Evolutionary conservation across 345 rosid genomes (phyloP).

Genomic region (Linum usitatissimum): DNA sequence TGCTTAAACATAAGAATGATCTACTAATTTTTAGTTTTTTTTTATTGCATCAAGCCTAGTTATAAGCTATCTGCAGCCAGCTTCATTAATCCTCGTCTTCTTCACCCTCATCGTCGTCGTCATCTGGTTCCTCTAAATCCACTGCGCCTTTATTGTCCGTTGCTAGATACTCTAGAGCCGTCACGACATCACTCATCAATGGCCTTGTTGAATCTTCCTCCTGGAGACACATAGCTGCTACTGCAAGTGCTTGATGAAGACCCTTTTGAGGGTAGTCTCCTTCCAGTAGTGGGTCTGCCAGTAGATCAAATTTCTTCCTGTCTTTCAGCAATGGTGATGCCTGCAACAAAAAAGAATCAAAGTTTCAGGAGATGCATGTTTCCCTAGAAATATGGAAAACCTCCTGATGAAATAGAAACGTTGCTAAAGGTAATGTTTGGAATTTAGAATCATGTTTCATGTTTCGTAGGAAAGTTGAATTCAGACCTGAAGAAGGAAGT

Average conservation of each 20-base stretch:
- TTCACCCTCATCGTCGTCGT: conserved; percentile 6
- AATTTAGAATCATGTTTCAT: too few species aligned
- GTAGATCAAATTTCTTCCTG: conserved; percentile 43
- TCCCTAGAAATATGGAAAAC: too few species aligned
- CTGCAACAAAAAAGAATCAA: conserved; percentile 25
- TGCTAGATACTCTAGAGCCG: conserved; percentile 57
- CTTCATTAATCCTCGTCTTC: conserved; percentile 6
- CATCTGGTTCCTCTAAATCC: conserved; percentile 14
- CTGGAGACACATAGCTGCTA: conserved; percentile 82
- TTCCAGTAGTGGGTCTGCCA: conserved; percentile 65
- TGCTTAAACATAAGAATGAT: too few species aligned
- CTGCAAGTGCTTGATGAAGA: conserved; percentile 67
- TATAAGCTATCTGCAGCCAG: neutral
- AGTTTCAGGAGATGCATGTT: neutral
- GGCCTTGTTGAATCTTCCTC: conserved; percentile 60
- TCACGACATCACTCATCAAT: conserved; percentile 66
- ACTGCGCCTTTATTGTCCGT: conserved; percentile 7
- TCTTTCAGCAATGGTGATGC: conserved; percentile 64
- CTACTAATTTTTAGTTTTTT: neutral
- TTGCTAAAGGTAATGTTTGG: too few species aligned
- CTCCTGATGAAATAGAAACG: too few species aligned
- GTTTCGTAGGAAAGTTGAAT: too few species aligned
- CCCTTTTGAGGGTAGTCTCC: conserved; percentile 47
- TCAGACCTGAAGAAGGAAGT: too few species aligned
- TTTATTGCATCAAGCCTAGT: neutral